Base-by-base conservation (phyloP, 352 stramenopile species). In the Detonula confervacea region DNA sequence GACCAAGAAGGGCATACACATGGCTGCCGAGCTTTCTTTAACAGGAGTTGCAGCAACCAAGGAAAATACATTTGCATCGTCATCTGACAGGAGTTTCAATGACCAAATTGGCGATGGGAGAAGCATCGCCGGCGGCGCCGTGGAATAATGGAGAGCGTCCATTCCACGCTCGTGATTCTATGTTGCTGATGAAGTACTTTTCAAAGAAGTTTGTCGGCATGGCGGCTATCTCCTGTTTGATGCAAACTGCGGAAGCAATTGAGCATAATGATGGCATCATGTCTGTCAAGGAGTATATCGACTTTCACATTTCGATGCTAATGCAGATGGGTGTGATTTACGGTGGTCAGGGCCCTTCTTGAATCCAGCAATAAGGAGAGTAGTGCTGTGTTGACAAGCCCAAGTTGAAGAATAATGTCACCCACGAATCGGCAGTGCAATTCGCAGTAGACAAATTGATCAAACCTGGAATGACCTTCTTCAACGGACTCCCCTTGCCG, bases 401-500 rank as follows among this genome's bases (percentile, higher is more conserved):
- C 24, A 29, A 66, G 30, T 37, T 8, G 30, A 37, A 37, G 30
- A 37, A 73, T 52, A 51, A 60, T 9, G 47, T 81, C 11, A 52
- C 16, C 22, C 93, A 94, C 55, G 80, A 82, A 29, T 73, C 82
- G 54, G 72, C 85, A 20, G 46, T 94, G 57, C 70, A 78, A 63
- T 94, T 91, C 80, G 87, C 89, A 18, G 56, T 81, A 4, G 63
- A 91, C n/a, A 91, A 90, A 25, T 72, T 80, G 56, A 73, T 94
- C 22, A 39, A 29, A 51, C 71, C 82, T 49, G 89, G 89, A 8
- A 92, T 93, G 87, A 83, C 65, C 44, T 94, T 94, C 69, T 73
- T 93, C 16, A 94, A 94, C 69, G 89, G 89, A 33, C 77, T 88
- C 39, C 87, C 89, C 16, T 55, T 94, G 6, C 83, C 87, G 12